phyloP scores from a whole-genome alignment of 768 basidiomycete species.

The Serendipita sp. region DNA sequence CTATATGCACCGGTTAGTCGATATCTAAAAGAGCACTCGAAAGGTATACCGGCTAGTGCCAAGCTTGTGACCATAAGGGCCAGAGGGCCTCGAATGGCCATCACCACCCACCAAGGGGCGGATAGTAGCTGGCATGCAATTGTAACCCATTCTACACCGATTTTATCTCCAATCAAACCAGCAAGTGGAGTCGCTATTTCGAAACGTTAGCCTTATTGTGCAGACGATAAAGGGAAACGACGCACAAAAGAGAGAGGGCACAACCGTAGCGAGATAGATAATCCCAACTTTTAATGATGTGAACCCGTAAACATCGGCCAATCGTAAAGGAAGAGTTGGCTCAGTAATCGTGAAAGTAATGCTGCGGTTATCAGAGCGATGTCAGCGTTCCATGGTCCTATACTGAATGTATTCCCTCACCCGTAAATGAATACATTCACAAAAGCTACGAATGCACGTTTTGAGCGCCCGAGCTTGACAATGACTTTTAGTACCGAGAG shows the following conservation, averaged over 20 bases:
- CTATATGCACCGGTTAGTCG: slow-evolving; percentile 21
- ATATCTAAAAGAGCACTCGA: not conserved
- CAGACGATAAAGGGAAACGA: not conserved
- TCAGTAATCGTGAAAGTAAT: slow-evolving; percentile 35
- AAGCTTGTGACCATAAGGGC: slow-evolving; percentile 33
- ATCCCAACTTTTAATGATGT: slow-evolving; percentile 40
- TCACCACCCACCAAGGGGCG: slow-evolving; percentile 46
- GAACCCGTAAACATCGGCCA: slow-evolving; percentile 34
- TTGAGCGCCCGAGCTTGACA: slow-evolving; percentile 26
- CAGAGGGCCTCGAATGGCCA: slow-evolving; percentile 32
- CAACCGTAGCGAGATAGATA: slow-evolving; percentile 47
- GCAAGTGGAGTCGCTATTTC: slow-evolving; percentile 22
- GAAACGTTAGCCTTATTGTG: slow-evolving; percentile 28
- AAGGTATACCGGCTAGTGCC: slow-evolving; percentile 38
- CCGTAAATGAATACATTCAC: slow-evolving; percentile 36
- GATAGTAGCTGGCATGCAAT: slow-evolving; percentile 31
- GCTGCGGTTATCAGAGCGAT: slow-evolving; percentile 17
- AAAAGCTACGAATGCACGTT: slow-evolving; percentile 34
- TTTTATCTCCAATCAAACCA: slow-evolving; percentile 42
- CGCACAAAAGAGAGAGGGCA: slow-evolving; percentile 52
- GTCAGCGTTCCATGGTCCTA: not conserved
- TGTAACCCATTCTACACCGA: slow-evolving; percentile 41
- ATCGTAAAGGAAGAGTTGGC: slow-evolving; percentile 39
- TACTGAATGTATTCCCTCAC: slow-evolving; percentile 20
- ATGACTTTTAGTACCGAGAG: slow-evolving; percentile 30